Conservation (phyloP, 2,329 filamentous ascomycete genomes). For the Colletotrichum chlorophyti region DNA sequence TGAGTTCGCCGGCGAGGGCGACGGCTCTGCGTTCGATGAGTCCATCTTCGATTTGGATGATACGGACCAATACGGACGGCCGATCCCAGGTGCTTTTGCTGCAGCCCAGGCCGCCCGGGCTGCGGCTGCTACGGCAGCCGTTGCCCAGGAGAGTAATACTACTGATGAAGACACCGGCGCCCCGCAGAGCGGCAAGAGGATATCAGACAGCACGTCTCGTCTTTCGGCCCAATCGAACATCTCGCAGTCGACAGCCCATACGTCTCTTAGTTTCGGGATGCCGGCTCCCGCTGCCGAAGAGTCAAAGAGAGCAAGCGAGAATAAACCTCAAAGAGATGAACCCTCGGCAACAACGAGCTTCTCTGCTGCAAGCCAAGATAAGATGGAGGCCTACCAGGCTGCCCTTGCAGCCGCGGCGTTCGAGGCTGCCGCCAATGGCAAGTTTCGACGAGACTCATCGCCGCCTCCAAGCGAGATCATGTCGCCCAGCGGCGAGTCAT, state of each 20-base stretch:
- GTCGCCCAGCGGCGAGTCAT: slow-evolving; percentile 31
- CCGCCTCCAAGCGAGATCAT: slow-evolving; percentile 41
- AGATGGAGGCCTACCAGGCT: slow-evolving; percentile 75
- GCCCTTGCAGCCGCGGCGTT: slow-evolving; percentile 84
- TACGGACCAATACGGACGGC: slow-evolving; percentile 67
- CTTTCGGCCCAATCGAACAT: slow-evolving; percentile 51
- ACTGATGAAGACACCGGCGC: slow-evolving; percentile 35
- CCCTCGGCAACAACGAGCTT: slow-evolving; percentile 30
- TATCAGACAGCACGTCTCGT: slow-evolving; percentile 54
- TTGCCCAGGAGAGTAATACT: slow-evolving; percentile 32
- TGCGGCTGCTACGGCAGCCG: slow-evolving; percentile 10
- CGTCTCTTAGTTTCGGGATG: slow-evolving; percentile 49
- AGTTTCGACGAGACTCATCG: slow-evolving; percentile 70
- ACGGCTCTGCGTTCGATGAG: slow-evolving; percentile 71
- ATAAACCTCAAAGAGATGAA: slow-evolving; percentile 24
- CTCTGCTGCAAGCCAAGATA: slow-evolving; percentile 32
- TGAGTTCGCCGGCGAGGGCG: slow-evolving; percentile 57
- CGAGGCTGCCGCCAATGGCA: slow-evolving; percentile 76
- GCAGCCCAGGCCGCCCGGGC: slow-evolving; percentile 55
- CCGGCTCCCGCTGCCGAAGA: slow-evolving; percentile 10
- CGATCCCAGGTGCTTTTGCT: slow-evolving; percentile 64
- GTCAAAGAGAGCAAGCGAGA: slow-evolving; percentile 20
- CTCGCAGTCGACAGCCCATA: slow-evolving; percentile 59
- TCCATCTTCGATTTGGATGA: slow-evolving; percentile 75
- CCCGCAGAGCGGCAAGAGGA: slow-evolving; percentile 43